Evolutionary conservation across 1,284 basidiomycete species (phyloP).

Genomic region (Blastosporella zonata): DNA sequence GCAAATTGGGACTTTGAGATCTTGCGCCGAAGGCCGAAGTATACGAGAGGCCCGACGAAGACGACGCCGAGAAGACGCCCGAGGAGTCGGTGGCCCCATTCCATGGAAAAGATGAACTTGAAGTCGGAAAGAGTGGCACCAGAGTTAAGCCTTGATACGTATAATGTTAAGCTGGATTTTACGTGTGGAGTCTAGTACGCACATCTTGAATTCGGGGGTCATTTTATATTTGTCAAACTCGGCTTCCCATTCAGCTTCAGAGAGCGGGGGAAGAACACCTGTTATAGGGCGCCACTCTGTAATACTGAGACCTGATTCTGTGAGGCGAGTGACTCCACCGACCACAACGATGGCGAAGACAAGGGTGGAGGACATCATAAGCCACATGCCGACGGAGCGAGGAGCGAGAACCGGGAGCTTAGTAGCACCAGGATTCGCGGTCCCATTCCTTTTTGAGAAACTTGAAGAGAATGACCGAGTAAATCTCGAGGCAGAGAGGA

Average conservation of each 20-base stretch:
- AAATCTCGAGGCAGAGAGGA: conserved; percentile 7
- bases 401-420: conserved; percentile 62
- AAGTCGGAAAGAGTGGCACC: conserved; percentile 88
- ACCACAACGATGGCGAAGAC: conserved; percentile 94
- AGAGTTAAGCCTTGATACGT: conserved; percentile 71
- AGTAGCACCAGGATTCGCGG: background rate
- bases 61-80: conserved; percentile 86
- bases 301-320: conserved; percentile 96
- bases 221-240: conserved; percentile 96
- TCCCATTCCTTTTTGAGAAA: background rate
- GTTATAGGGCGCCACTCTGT: conserved; percentile 97
- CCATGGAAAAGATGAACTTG: conserved; percentile 98
- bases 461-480: conserved; percentile 9
- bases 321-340: conserved; percentile 94
- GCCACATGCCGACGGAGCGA: conserved; percentile 78
- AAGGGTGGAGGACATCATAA: conserved; percentile 79
- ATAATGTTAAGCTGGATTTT: background rate
- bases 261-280: conserved; percentile 84
- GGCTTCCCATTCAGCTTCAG: conserved; percentile 74
- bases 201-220: conserved; percentile 96
- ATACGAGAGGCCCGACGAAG: conserved; percentile 78
- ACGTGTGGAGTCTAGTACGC: conserved; percentile 30
- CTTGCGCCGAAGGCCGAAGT: conserved; percentile 72
- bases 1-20: conserved; percentile 62
- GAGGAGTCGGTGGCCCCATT: conserved; percentile 95